Evolutionary conservation across 1,284 basidiomycete genomes (phyloP), one percentile per base, ranked within the genome.

Genomic region (Caloboletus inedulis): DNA sequence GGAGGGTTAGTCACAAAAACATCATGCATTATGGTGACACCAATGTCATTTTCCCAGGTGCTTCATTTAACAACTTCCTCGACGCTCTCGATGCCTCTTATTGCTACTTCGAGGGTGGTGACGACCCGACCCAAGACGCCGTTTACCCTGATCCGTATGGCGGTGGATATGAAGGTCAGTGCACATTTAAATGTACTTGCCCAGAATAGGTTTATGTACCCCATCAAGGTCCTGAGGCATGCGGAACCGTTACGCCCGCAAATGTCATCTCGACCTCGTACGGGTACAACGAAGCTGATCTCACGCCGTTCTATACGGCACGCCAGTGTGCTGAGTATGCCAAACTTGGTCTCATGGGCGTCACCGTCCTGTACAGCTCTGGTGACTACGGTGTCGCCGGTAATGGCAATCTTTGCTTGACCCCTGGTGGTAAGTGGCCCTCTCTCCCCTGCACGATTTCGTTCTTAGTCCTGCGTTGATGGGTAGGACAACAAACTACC

Each of bases 311-410:
- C 35, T 78, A 78, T 53, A 62, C 72, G 19, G 65, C 60, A n/a
- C 63, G 77, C 7, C 76, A 78, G 53, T 78, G 76, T 55, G 62
- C 69, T 14, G 77, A 79, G 55, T 78, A 78, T 52, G 77, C 68
- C 7, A 77, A 78, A 59, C 65, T 79, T 36, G 74, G 74, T 19
- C 59, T 77, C 12, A 68, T 73, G 68, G 77, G 75, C 37, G 51
- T 61, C 23, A 74, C 75, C 1, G 42, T 77, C 29, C 52, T 77
- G 9, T 75, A 68, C 59, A 67, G 71, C 18, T 73, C 73, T 7
- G 76, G 74, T 14, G 73, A 70, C 34, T 52, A 69, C 31, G 75
- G 74, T 34, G 74, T 73, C n/a, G 76, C 72, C 12, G 72, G 69
- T 30, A 68, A 66, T 36, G 53, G 55, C 2, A 59, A 59, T 31